A percentile compares a stretch with the other conserved stretches of the same genome.
phyloP scores from a whole-genome alignment of 2,329 filamentous ascomycete species.

The Beauveria sp. region DNA sequence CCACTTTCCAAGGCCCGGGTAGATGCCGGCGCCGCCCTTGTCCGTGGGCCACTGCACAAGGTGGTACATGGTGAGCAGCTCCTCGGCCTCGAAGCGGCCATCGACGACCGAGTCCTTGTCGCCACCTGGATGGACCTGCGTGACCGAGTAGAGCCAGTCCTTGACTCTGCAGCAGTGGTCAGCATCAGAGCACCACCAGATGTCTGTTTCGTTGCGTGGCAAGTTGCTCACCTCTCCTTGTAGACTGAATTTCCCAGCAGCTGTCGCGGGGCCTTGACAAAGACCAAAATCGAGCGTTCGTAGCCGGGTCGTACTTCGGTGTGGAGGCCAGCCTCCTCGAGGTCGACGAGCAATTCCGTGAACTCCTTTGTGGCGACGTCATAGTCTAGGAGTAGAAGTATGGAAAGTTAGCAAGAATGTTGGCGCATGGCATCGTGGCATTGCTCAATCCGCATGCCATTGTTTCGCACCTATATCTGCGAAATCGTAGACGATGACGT shows the following conservation, averaged over 20 bases:
- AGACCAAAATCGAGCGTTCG: slow-evolving; percentile 59
- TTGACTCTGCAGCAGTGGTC: slow-evolving; percentile 45
- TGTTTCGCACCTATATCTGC: slow-evolving; percentile 23
- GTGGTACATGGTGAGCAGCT: slow-evolving; percentile 63
- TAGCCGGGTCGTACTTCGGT: slow-evolving; percentile 66
- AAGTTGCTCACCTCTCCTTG: slow-evolving; percentile 47
- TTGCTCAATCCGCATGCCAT: not conserved
- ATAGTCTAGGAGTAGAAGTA: slow-evolving; percentile 19
- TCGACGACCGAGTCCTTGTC: slow-evolving; percentile 45
- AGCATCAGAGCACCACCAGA: not conserved
- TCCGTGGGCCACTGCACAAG: slow-evolving; percentile 52
- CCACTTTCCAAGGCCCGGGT: slow-evolving; percentile 50
- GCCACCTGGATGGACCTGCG: slow-evolving; percentile 53
- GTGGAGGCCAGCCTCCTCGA: slow-evolving; percentile 57
- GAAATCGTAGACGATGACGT: slow-evolving; percentile 33
- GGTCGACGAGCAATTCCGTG: slow-evolving; percentile 44
- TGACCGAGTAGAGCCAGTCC: slow-evolving; percentile 68
- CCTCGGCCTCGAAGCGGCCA: slow-evolving; percentile 52
- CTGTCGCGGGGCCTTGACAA: slow-evolving; percentile 55
- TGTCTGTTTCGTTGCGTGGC: not conserved
- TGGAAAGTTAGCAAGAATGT: not conserved
- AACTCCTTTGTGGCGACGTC: slow-evolving; percentile 28
- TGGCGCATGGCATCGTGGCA: not conserved
- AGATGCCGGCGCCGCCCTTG: slow-evolving; percentile 56
- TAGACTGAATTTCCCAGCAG: slow-evolving; percentile 59